Conservation (phyloP, 2,329 filamentous ascomycete genomes). For the Mycogone perniciosa region DNA sequence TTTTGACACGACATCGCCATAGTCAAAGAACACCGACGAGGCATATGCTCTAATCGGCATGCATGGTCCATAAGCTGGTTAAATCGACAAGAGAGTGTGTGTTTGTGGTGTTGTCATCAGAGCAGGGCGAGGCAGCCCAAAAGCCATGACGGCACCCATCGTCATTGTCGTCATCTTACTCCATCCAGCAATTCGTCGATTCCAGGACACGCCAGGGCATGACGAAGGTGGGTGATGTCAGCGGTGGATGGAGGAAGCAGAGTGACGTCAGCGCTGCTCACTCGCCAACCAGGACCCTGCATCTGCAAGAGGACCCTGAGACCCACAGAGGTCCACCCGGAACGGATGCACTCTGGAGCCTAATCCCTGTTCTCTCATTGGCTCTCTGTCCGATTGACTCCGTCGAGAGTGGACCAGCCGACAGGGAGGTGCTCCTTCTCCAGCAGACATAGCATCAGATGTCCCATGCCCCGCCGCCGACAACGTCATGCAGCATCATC, state of each 20-base stretch:
- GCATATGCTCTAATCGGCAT: too few species aligned
- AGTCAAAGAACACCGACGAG: too few species aligned
- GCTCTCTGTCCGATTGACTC: neutral
- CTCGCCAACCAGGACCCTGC: conserved; percentile 20
- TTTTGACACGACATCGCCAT: too few species aligned
- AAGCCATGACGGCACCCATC: neutral
- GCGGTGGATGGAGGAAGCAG: conserved; percentile 10
- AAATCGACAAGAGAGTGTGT: neutral
- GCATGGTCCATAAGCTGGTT: neutral
- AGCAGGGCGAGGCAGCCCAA: too few species aligned
- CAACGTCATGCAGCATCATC: conserved; percentile 26
- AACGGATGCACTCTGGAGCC: neutral
- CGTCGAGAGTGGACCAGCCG: neutral
- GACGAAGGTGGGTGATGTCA: conserved; percentile 20
- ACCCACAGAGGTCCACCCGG: conserved; percentile 4
- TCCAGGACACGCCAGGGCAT: conserved; percentile 6
- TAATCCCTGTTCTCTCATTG: neutral
- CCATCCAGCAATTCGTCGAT: neutral
- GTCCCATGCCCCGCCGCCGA: conserved; percentile 1
- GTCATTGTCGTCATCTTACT: conserved; percentile 12
- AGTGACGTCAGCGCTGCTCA: conserved; percentile 23
- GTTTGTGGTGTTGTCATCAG: too few species aligned
- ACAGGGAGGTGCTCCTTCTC: conserved; percentile 3
- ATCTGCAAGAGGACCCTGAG: conserved; percentile 18
- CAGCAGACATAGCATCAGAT: conserved; percentile 1